A percentile compares a stretch with the other conserved stretches of the same genome.
Evolutionary conservation across 495 filamentous ascomycete species (phyloP).

Genomic region (Parmelia sp.): DNA sequence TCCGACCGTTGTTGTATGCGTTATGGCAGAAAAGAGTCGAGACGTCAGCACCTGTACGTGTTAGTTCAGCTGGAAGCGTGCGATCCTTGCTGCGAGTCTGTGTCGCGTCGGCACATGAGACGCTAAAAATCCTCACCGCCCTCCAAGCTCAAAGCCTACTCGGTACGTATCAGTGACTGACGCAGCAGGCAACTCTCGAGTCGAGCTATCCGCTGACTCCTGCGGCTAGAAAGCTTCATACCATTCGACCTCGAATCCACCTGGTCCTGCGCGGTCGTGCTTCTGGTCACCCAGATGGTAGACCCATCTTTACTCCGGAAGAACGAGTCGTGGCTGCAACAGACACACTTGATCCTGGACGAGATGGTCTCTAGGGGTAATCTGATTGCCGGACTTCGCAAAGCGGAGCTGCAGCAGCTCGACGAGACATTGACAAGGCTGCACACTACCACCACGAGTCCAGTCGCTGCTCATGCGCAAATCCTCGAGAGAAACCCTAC

Average conservation of each 20-base stretch:
- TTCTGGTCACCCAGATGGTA: constrained; percentile 28
- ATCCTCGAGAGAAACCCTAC: background rate
- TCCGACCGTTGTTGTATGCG: constrained; percentile 37
- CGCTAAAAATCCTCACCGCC: constrained; percentile 35
- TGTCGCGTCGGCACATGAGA: constrained; percentile 39
- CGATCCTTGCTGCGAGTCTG: constrained; percentile 38
- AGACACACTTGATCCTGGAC: constrained; percentile 35
- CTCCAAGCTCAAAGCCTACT: constrained; percentile 39
- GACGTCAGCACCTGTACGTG: constrained; percentile 25
- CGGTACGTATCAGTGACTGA: constrained; percentile 25
- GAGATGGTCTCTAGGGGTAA: constrained; percentile 35
- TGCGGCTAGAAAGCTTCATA: constrained; percentile 38
- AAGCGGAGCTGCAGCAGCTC: background rate
- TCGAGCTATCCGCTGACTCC: background rate
- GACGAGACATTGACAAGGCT: background rate
- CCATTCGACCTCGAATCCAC: constrained; percentile 42
- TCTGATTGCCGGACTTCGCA: background rate
- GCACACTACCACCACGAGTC: background rate
- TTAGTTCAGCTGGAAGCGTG: constrained; percentile 33
- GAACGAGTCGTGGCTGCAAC: constrained; percentile 33
- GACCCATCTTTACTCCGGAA: constrained; percentile 30
- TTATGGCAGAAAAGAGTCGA: constrained; percentile 37
- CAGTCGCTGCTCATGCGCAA: background rate
- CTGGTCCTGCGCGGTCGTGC: constrained; percentile 34
- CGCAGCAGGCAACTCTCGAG: background rate